Conservation (phyloP, 768 basidiomycete species). For the Mycena haematopus region DNA sequence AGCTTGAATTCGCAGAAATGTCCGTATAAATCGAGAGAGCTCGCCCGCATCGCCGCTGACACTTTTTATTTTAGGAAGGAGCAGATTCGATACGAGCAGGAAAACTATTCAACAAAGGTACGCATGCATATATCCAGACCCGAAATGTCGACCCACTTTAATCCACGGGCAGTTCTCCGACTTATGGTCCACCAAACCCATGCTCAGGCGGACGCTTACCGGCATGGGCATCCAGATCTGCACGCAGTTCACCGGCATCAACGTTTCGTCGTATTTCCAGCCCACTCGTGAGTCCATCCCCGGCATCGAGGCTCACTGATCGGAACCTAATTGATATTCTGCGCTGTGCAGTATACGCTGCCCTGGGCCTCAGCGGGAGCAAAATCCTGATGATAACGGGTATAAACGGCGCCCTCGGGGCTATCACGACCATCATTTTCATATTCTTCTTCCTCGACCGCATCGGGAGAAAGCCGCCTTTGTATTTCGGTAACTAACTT, state of each 20-base stretch:
- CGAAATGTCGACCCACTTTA: neutral
- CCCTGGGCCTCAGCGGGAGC: constrained; percentile 54
- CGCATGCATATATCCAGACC: neutral
- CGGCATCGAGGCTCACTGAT: neutral
- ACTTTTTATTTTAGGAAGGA: constrained; percentile 50
- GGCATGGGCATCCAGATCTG: constrained; percentile 63
- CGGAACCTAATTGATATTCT: constrained; percentile 46
- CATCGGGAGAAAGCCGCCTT: constrained; percentile 62
- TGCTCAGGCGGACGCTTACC: constrained; percentile 52
- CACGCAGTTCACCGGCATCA: constrained; percentile 62
- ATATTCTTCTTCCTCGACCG: constrained; percentile 43
- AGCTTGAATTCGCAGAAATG: constrained; percentile 59
- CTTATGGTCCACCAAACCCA: constrained; percentile 53
- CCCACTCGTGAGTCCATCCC: constrained; percentile 10
- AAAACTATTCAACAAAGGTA: constrained; percentile 53
- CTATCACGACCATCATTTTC: constrained; percentile 45
- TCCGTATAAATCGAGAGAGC: constrained; percentile 54
- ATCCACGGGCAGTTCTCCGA: constrained; percentile 40
- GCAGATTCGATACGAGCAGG: constrained; percentile 54
- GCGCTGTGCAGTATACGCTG: constrained; percentile 58
- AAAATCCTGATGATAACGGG: constrained; percentile 52
- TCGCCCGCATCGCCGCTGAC: neutral
- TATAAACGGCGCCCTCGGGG: constrained; percentile 64
- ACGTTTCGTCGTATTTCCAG: constrained; percentile 55
- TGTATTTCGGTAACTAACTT: constrained; percentile 8